phyloP scores from a whole-genome alignment of 805 yeast species.

The Pachysolen tannophilus region DNA sequence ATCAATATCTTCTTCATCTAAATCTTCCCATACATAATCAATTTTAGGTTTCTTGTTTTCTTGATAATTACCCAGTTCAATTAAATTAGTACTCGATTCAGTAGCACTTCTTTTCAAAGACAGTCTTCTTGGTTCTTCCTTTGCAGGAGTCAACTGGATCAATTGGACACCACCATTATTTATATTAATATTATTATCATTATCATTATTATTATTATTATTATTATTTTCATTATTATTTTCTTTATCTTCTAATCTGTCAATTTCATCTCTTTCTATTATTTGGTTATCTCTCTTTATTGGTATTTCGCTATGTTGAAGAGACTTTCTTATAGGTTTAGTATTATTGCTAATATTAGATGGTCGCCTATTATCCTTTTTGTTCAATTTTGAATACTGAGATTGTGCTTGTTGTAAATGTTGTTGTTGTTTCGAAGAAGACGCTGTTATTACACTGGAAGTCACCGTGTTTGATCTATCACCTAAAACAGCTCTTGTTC shows the following conservation, averaged over 20 bases:
- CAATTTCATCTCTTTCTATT: background rate
- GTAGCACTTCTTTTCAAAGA: slow-evolving; percentile 47
- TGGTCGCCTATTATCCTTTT: slow-evolving; percentile 2
- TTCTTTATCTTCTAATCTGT: background rate
- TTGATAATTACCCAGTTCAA: slow-evolving; percentile 18
- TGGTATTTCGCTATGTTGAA: slow-evolving; percentile 2
- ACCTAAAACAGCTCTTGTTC: slow-evolving; percentile 7
- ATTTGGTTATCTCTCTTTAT: slow-evolving; percentile 1
- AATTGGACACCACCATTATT: no score
- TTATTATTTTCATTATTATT: background rate
- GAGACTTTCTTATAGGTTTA: background rate
- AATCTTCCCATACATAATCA: slow-evolving; percentile 60
- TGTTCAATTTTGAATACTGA: slow-evolving; percentile 4
- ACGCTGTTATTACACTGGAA: background rate
- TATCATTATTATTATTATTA: background rate
- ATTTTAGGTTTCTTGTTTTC: slow-evolving; percentile 23
- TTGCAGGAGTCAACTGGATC: no score
- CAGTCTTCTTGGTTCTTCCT: slow-evolving; percentile 13
- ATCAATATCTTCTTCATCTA: slow-evolving; percentile 60
- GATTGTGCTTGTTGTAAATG: background rate
- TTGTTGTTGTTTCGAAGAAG: background rate
- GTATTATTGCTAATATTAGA: background rate
- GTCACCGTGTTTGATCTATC: slow-evolving; percentile 7
- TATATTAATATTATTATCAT: background rate
- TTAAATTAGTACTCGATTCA: slow-evolving; percentile 37